Evolutionary conservation across 1,139 yeast genomes (phyloP), one percentile per base, ranked within the genome.

Genomic region (Lodderomyces beijingensis): DNA sequence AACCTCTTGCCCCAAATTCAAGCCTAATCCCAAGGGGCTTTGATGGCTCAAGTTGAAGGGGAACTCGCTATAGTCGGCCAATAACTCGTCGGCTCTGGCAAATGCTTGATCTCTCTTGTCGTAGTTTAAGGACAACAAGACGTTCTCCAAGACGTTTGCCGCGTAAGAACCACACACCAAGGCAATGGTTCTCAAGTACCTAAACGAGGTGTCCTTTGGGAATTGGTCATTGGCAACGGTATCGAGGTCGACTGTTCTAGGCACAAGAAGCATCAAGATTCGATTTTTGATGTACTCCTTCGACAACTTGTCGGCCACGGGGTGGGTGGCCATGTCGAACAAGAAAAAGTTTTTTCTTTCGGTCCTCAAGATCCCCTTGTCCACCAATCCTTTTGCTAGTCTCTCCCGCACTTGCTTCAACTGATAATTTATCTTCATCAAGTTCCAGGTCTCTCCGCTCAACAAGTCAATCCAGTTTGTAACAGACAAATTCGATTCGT

Each of bases 261-360:
- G 67, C 8, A 86, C 78, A 45, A 91, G 67, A 37, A 87, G 58
- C 33, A 74, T 70, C 42, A 89, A 66, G 22, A 87, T 76, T 50
- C 97, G 74, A 43, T 78, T 73, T 42, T 81, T 78, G 37, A 87
- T 79, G 44, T 83, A 84, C 57, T 88, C 93, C 49, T 94, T 86
- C 30, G 84, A 73, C 36, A 81, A 64, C 41, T 72, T 74, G 59
- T 91, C 98, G 25, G 93, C 84, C 10, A 91, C 78, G 3, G 99
- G 99, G 57, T 93, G 98, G 5, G 98, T 93, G 16, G 98, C 96
- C 96, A 91, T 91, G 59, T 91, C 98, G 49, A 91, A 91, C 37
- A 91, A 66, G 52, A 93, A 79, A 57, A 91, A 91, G 63, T 87
- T 93, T 54, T 89, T 88, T 55, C 95, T 78, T 57, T 91, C 98